Evolutionary conservation across 2,329 filamentous ascomycete genomes (phyloP), one percentile per base, ranked within the genome.

Genomic region (Calcarisporium arbuscula): DNA sequence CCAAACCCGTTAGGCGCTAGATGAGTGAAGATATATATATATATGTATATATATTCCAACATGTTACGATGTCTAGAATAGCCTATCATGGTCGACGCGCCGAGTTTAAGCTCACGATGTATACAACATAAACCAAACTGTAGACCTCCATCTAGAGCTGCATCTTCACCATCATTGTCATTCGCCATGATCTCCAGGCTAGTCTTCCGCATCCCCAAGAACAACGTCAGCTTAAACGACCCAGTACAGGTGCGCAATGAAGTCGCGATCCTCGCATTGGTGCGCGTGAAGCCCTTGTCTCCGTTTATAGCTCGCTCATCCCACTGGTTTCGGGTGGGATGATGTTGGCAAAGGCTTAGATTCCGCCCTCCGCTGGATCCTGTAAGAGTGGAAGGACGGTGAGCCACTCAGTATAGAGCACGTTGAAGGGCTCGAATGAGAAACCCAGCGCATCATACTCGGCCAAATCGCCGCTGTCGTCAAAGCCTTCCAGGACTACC

Each of bases 381-480:
- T 41, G 7, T 28, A 41, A 32, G 39, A 41, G 35, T 41, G 28
- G 22, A 38, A 38, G 8, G 14, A 30, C 6, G 39, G 35, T 22
- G 32, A 38, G 20, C 12, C 17, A 11, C 15, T 40, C 7, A 37
- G 17, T 14, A 8, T 11, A 2, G 32, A 35, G n/a, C 20, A 36
- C 23, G 30, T 39, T 19, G 17, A 8, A 10, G 19, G 22, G 2
- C 21, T 28, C 27, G 28, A 19, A 19, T 22, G 23, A 5, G 33
- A 39, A 20, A 30, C 25, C 10, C 37, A 36, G 17, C 28, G 33
- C 20, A 2, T 15, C 17, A 19, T 41, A 15, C 32, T 38, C 12
- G 11, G 11, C 8, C 39, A 41, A 23, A 23, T 38, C 20, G 39
- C 39, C 8, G 9, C n/a, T 12, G 26, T 38, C 21, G 14, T 19